Base-by-base conservation (phyloP, 148 eudicot genomes). In the Diospyros lotus region DNA sequence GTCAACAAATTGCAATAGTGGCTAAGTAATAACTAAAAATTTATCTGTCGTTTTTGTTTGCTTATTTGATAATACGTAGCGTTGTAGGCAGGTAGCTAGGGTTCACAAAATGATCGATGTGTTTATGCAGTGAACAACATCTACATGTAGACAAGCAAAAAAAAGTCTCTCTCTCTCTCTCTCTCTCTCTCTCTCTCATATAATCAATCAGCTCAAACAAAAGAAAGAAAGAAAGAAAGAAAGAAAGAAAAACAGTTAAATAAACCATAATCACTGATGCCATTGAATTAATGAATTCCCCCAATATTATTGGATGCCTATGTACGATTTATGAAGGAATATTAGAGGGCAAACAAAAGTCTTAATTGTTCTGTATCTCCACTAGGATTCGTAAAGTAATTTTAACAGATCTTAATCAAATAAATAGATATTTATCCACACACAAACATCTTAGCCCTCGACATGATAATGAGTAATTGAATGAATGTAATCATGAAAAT, bases 241-340 rank as follows among this genome's bases (percentile, higher is more conserved):
- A 28, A 28, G 28, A 28, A 28, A 28, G 6, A 48, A 48, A 48
- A 48, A 8, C 8, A 48, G 4, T 1, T 41, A 13, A 3, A 4
- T 43, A 5, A 44, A 65, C 39, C 51, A 45, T 66, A 38, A 55
- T 40, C 45, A 54, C 5, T 40, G 56, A 45, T 18, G 61, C 48
- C 14, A 4, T 66, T 66, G 6, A 17, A 4, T 66, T n/a, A 13
- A 44, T 28, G n/a, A 17, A 13, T 66, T 43, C 50, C 41, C 46
- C 17, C 41, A 42, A 64, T 64, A 5, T 9, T 18, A 53, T 68
- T 50, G 15, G 10, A 44, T 43, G 18, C 28, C 8, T 6, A 14
- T 2, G 1, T 43, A 9, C 69, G 15, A 42, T 66, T 66, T 66
- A 5, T 38, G 82, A 87, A 81, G 4, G 89, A 84, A 71, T 81